These are phyloP conservation scores for Candida glucosophila DNA, from an alignment of 1,139 yeast species.

Conservation along the genomic window DNA sequence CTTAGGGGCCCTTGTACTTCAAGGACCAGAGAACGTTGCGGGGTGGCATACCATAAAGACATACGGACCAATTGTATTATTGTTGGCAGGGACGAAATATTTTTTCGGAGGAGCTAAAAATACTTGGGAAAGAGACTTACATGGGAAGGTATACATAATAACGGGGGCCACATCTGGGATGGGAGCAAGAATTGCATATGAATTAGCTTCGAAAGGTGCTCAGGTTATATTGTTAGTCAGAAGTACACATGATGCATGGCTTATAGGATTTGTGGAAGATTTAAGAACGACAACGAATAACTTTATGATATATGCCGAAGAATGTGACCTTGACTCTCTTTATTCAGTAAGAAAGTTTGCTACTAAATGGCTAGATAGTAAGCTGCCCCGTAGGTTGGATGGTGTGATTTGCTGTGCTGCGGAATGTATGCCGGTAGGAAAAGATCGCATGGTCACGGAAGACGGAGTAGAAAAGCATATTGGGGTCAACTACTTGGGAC, in stretches of 20 bases:
- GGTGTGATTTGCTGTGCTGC: constrained; percentile 87
- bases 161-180: constrained; percentile 88
- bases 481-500: constrained; percentile 74
- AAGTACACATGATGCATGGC: constrained; percentile 62
- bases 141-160: constrained; percentile 74
- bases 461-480: constrained; percentile 86
- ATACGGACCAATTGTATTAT: constrained; percentile 32
- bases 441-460: constrained; percentile 49
- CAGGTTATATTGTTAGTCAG: constrained; percentile 72
- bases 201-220: constrained; percentile 76
- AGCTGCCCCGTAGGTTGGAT: constrained; percentile 85
- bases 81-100: constrained; percentile 44
- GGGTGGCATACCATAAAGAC: constrained; percentile 52
- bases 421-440: constrained; percentile 62
- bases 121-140: constrained; percentile 88
- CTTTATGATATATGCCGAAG: constrained; percentile 76
- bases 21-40: constrained; percentile 65
- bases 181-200: constrained; percentile 69
- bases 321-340: constrained; percentile 71
- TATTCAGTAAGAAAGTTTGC: constrained; percentile 84
- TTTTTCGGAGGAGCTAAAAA: constrained; percentile 72
- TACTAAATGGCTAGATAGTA: constrained; percentile 86
- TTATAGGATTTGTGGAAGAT: constrained; percentile 70
- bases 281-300: constrained; percentile 63
- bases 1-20: constrained; percentile 51